phyloP scores from a whole-genome alignment of 2,329 filamentous ascomycete genomes.

The Phialophora verrucosa region DNA sequence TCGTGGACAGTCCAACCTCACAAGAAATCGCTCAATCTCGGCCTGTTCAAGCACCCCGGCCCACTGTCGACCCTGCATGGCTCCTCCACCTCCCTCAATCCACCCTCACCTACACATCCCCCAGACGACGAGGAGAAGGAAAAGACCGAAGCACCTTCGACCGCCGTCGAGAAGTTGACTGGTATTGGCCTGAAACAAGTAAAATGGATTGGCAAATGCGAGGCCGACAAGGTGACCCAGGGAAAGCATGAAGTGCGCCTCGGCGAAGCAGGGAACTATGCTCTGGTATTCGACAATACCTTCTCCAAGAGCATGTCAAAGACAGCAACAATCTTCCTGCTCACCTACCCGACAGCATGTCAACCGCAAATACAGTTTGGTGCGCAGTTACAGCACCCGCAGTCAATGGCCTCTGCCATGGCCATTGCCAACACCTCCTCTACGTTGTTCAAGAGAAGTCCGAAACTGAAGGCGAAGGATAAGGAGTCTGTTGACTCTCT shows the following conservation, averaged over 20 bases:
- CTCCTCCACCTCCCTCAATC: slow-evolving; percentile 55
- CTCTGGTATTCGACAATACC: slow-evolving; percentile 96
- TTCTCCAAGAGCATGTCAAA: slow-evolving; percentile 96
- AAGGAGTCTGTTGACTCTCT: slow-evolving; percentile 60
- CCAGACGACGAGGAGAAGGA: slow-evolving; percentile 47
- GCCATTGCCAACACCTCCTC: slow-evolving; percentile 36
- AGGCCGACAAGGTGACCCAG: slow-evolving; percentile 92
- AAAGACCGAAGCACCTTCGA: slow-evolving; percentile 55
- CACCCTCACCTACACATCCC: slow-evolving; percentile 47
- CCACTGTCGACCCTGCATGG: slow-evolving; percentile 58
- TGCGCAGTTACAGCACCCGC: slow-evolving; percentile 58
- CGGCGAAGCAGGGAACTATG: slow-evolving; percentile 88
- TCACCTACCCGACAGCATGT: slow-evolving; percentile 85
- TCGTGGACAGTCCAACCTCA: slow-evolving; percentile 98
- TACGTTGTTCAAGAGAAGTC: slow-evolving; percentile 42
- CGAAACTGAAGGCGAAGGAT: slow-evolving; percentile 50
- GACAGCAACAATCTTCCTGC: slow-evolving; percentile 89
- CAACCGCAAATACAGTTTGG: slow-evolving; percentile 51
- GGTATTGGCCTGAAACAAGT: slow-evolving; percentile 67
- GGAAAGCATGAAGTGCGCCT: slow-evolving; percentile 80
- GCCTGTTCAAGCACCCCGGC: slow-evolving; percentile 95
- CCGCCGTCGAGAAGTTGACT: slow-evolving; percentile 70
- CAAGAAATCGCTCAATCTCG: slow-evolving; percentile 98
- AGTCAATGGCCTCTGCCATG: slow-evolving; percentile 56
- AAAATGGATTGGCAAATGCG: slow-evolving; percentile 89